phyloP scores from a whole-genome alignment of 2,329 filamentous ascomycete species.

The Xylaria sp. region DNA sequence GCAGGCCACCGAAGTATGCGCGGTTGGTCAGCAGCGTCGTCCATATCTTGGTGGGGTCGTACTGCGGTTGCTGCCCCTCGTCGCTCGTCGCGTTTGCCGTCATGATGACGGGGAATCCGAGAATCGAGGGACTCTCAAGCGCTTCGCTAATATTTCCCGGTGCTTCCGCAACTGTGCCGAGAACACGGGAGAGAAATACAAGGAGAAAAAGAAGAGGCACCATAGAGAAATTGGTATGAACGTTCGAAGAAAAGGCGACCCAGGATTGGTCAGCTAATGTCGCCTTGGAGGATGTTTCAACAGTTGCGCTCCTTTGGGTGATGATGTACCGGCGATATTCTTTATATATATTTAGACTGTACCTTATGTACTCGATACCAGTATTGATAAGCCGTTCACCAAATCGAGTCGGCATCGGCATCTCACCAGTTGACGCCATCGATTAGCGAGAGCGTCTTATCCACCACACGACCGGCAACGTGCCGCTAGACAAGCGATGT shows the following conservation, averaged over 20 bases:
- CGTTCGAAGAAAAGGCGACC: background rate
- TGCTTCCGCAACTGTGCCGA: background rate
- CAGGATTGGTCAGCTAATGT: slow-evolving; percentile 16
- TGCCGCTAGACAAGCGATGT: slow-evolving; percentile 11
- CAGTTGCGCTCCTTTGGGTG: slow-evolving; percentile 6
- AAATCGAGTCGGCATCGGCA: slow-evolving; percentile 20
- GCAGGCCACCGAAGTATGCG: slow-evolving; percentile 48
- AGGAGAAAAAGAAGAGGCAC: background rate
- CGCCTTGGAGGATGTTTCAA: slow-evolving; percentile 12
- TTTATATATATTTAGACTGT: background rate
- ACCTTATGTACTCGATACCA: slow-evolving; percentile 9
- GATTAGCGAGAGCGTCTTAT: slow-evolving; percentile 25
- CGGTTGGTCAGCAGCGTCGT: slow-evolving; percentile 50
- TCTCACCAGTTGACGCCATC: slow-evolving; percentile 36
- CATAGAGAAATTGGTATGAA: background rate
- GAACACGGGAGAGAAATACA: background rate
- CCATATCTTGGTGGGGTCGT: slow-evolving; percentile 50
- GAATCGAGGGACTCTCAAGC: background rate
- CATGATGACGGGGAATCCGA: slow-evolving; percentile 28
- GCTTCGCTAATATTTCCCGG: background rate
- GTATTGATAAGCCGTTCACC: slow-evolving; percentile 19
- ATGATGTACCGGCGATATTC: background rate
- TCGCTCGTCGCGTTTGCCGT: slow-evolving; percentile 20
- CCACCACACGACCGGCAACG: slow-evolving; percentile 33
- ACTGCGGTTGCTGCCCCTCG: slow-evolving; percentile 33